phyloP scores from a whole-genome alignment of 106 monocot species.

The Allium fistulosum region DNA sequence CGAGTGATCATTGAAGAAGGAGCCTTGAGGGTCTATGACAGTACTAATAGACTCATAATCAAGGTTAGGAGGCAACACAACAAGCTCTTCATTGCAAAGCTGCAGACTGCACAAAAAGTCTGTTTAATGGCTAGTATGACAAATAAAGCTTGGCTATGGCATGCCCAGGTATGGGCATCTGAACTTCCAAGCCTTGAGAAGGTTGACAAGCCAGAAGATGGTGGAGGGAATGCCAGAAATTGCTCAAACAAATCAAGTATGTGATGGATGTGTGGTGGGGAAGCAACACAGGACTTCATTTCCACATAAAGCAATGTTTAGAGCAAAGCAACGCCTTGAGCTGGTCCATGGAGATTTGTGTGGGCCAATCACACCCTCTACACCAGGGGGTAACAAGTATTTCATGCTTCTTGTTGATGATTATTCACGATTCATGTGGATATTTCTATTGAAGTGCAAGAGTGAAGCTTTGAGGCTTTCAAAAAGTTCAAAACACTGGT shows the following conservation, averaged over 20 bases:
- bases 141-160: neutral
- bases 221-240: neutral
- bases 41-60: neutral
- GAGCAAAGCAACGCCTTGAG: neutral
- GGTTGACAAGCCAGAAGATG: neutral
- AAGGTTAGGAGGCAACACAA: neutral
- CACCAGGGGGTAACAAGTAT: constrained; percentile 8
- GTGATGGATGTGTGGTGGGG: constrained; percentile 1
- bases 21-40: neutral
- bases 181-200: constrained; percentile 2
- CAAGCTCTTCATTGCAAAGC: neutral
- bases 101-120: neutral
- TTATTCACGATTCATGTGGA: constrained; percentile 13
- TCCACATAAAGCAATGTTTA: neutral
- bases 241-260: neutral
- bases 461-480: constrained; percentile 3
- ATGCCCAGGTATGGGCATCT: too few relatives aligned
- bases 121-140: neutral
- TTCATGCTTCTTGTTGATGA: constrained; percentile 21
- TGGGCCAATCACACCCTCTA: constrained; percentile 11
- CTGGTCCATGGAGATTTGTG: constrained; percentile 14
- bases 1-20: neutral
- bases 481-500: constrained; percentile 7
- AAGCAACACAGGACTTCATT: neutral
- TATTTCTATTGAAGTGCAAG: constrained; percentile 1